Base-by-base conservation (phyloP, 2,329 filamentous ascomycete species). In the Fusarium staphyleae region DNA sequence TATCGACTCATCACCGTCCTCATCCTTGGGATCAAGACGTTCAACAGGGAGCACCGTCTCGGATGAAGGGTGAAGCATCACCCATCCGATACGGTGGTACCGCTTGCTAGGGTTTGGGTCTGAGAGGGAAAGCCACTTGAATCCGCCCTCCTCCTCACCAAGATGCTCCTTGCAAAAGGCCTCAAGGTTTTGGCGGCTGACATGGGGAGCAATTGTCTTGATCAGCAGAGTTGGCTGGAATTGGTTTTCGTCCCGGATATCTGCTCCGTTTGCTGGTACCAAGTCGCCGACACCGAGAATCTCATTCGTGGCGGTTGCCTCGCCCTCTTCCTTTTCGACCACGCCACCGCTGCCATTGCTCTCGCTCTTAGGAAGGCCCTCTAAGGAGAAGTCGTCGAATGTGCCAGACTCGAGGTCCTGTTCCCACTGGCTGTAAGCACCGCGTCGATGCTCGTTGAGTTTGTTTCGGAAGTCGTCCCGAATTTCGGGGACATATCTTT, bases 41-140 rank as follows among this genome's bases (percentile, higher is more conserved):
- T 96, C 90, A 54, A 87, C 78, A 11, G 86, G 81, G 39, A 83
- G 78, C 5, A 81, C 76, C 16, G 82, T 79, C 49, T 96, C 90
- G 1, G 88, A 81, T 12, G 86, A 86, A 13, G 91, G 89, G 68
- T 98, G 89, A 9, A 99, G 82, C 83, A 98, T 95, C 55, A 99
- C 96, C 93, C 96, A 99, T 16, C 95, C 95, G 73, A 99, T 98
- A 16, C 95, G 88, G 71, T 99, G 95, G 69, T 93, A 99, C 60
- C 96, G 89, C 77, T 99, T 99, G 68, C 91, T 89, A 2, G 95
- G 95, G 69, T 99, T 99, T 0, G 95, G 95, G 67, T 99, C 95
- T 63, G 93, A 97, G 42, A 99, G 82, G 28, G 93, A 98, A 5
- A 99, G 81, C 87, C 93, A 98, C 70, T 93, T 96, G 78, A 95